Conservation (phyloP, 305 asterid genomes). For the Petunia hybrid region DNA sequence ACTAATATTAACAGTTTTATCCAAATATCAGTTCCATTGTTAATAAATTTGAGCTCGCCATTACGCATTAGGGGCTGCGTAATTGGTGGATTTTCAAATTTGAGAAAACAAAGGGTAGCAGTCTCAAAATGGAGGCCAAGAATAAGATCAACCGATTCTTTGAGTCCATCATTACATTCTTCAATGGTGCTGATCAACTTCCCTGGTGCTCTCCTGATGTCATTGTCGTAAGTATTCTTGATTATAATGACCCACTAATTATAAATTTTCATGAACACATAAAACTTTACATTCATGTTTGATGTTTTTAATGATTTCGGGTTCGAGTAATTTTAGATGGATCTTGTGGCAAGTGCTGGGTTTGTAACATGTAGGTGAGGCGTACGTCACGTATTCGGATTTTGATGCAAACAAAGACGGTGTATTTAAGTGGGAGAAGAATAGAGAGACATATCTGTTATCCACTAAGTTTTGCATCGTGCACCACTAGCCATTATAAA, state of each 20-base stretch:
- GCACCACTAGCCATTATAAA: no score
- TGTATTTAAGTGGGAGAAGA: no score
- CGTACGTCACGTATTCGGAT: no score
- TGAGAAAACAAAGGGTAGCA: background rate
- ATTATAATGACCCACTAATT: background rate
- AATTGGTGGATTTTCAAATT: background rate
- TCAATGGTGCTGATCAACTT: constrained; percentile 70
- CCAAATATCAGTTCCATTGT: background rate
- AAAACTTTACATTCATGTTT: background rate
- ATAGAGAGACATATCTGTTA: no score
- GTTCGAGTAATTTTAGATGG: constrained; percentile 12
- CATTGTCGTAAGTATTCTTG: constrained; percentile 48
- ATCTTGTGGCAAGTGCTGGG: no score
- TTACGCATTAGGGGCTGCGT: background rate
- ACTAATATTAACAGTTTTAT: background rate
- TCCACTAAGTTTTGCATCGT: no score
- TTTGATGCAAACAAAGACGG: no score
- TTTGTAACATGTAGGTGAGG: no score
- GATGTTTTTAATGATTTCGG: background rate
- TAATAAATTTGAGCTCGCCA: background rate
- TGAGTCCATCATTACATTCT: constrained; percentile 65
- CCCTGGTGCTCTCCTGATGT: constrained; percentile 80
- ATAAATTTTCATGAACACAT: background rate
- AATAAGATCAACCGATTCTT: constrained; percentile 59
- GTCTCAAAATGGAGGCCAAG: constrained; percentile 50